These are phyloP conservation scores for Cornus florida DNA, from an alignment of 148 eudicot genomes.

Conservation along the genomic window DNA sequence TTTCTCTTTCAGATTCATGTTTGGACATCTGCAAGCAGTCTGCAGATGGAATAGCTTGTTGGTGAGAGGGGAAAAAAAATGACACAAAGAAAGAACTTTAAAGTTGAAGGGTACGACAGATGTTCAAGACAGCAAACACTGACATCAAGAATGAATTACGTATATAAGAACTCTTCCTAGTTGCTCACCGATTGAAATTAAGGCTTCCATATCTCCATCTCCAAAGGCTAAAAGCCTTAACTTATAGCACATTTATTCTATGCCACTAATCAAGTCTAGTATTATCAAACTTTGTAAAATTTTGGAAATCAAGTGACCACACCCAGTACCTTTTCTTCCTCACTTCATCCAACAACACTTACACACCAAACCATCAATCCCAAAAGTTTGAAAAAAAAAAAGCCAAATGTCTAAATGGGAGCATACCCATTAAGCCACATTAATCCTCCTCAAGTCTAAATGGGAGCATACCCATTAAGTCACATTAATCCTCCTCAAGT, in stretches of 20 bases:
- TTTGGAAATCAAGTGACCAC: not conserved
- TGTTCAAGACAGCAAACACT: no score
- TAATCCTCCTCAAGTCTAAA: no score
- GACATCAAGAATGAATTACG: no score
- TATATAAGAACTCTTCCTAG: not conserved
- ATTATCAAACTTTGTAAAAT: not conserved
- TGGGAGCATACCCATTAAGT: not conserved
- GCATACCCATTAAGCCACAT: no score
- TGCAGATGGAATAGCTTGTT: not conserved
- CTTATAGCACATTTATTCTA: no score
- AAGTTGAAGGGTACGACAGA: not conserved
- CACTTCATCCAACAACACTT: not conserved
- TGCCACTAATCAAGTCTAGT: no score
- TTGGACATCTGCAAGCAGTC: not conserved
- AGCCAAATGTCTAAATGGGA: no score
- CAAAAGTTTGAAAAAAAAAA: no score
- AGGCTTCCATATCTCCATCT: not conserved
- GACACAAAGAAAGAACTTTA: not conserved
- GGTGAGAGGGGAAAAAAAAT: not conserved
- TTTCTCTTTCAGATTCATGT: no score
- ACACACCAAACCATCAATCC: no score
- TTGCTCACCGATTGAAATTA: not conserved
- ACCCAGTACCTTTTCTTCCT: not conserved
- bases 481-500: not conserved
- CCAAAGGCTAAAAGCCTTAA: no score